Evolutionary conservation across 2,329 filamentous ascomycete species (phyloP).

Genomic region (Knufia petricola): DNA sequence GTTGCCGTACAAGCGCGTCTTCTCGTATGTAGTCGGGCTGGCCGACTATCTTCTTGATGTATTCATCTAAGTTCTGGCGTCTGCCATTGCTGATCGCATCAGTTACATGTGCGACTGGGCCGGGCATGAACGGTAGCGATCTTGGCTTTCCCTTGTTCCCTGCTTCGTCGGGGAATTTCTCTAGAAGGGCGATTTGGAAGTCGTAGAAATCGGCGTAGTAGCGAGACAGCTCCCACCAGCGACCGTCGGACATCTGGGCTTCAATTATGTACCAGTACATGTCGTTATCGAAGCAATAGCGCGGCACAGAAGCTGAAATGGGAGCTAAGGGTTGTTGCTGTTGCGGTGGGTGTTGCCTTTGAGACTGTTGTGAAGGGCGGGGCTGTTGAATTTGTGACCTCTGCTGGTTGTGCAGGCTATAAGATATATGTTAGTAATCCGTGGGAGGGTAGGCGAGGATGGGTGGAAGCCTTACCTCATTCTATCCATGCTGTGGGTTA

Average conservation of each 20-base stretch:
- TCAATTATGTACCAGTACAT: conserved; percentile 99
- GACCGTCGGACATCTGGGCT: conserved; percentile 77
- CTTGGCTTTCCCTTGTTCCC: conserved; percentile 75
- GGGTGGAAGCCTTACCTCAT: conserved; percentile 50
- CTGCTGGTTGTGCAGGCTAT: conserved; percentile 43
- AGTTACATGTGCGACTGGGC: conserved; percentile 95
- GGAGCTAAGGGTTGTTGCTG: conserved; percentile 54
- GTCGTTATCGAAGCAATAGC: conserved; percentile 92
- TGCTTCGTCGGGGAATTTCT: conserved; percentile 83
- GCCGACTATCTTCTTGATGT: conserved; percentile 80
- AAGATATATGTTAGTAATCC: conserved; percentile 34
- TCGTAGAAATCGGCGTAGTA: conserved; percentile 99
- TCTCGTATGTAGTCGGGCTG: conserved; percentile 77
- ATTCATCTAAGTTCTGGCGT: conserved; percentile 85
- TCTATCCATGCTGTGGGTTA: conserved; percentile 64
- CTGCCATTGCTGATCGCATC: conserved; percentile 91
- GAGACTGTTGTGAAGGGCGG: conserved; percentile 13
- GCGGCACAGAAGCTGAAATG: conserved; percentile 71
- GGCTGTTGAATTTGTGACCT: conserved; percentile 42
- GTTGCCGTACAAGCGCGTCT: conserved; percentile 74
- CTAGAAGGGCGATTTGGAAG: conserved; percentile 90
- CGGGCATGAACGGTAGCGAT: conserved; percentile 92
- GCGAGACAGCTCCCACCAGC: conserved; percentile 83
- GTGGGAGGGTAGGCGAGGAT: too few species aligned
- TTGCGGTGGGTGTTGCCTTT: conserved; percentile 15